Evolutionary conservation across 2,329 filamentous ascomycete genomes (phyloP), one percentile per base, ranked within the genome.

Genomic region (Penicillium sp.): DNA sequence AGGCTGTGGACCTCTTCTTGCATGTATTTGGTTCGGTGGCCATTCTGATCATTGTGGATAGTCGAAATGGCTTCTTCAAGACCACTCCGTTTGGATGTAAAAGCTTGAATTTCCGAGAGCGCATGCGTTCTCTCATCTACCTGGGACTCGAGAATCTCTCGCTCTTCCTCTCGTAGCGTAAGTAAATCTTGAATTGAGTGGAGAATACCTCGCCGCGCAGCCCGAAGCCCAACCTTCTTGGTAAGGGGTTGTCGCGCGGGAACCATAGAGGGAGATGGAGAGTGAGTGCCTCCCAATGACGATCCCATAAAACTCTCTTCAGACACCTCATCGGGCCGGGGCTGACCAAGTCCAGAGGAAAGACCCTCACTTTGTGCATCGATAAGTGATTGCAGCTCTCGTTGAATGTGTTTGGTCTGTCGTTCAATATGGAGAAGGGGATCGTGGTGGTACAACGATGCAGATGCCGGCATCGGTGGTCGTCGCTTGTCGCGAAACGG

Each of bases 331-430:
- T 75, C 69, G 18, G 45, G 33, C 4, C 56, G 51, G 16, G 63
- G 57, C 9, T 59, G 60, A 9, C 62, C 59, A 3, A 76, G 56
- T 3, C 71, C 72, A 31, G 69, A 67, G 27, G 72, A 62, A 18
- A 81, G 62, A 12, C 72, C 75, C 48, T 78, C 75, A 20, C 75
- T 73, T 56, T 81, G 77, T 7, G 75, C 74, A 57, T 81, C 77
- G 14, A 81, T 71, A 8, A 80, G 62, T 39, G 67, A 65, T 55
- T 81, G 77, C 7, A 81, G 65, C 43, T 76, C 73, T 35, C 68
- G 67, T 51, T 80, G 70, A 7, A 80, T 69, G 46, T 75, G 63
- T 39, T 66, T 69, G 16, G 75, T 69, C 52, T 72, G 69, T 40
- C 74, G 66, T 47, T 73, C 69, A 40, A 77, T 57, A 17, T 67